phyloP scores from a whole-genome alignment of 2,329 filamentous ascomycete genomes.

The Pseudocercospora cruenta region DNA sequence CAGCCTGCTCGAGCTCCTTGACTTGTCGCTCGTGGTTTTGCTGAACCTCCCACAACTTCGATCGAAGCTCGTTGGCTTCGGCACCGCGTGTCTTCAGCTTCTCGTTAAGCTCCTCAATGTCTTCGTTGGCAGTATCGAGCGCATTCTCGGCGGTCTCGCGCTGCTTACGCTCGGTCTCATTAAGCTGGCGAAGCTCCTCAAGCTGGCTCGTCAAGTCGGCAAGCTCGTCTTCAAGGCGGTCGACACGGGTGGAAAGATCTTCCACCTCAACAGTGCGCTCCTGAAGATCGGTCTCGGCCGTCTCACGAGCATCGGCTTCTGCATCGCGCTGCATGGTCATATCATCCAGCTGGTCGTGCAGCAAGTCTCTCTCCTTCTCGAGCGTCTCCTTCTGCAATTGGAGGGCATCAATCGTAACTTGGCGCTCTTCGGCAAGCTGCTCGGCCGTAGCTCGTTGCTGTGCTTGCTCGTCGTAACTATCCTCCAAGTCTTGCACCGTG shows the following conservation, averaged over 20 bases:
- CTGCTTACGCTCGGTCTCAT: conserved; percentile 47
- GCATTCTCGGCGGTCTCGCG: conserved; percentile 49
- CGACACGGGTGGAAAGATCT: conserved; percentile 44
- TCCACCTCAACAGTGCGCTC: conserved; percentile 42
- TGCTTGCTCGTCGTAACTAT: conserved; percentile 42
- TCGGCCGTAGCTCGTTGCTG: conserved; percentile 45
- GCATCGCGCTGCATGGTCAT: conserved; percentile 41
- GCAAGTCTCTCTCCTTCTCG: conserved; percentile 42
- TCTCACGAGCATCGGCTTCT: conserved; percentile 39
- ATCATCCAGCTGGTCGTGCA: conserved; percentile 38
- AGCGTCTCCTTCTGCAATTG: conserved; percentile 43
- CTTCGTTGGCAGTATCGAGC: conserved; percentile 47
- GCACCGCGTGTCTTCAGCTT: conserved; percentile 47
- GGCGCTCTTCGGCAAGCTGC: conserved; percentile 43
- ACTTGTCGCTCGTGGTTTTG: conserved; percentile 46
- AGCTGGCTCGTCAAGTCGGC: conserved; percentile 40
- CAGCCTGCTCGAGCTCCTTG: conserved; percentile 42
- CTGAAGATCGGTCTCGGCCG: conserved; percentile 44
- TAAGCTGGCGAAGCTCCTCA: conserved; percentile 41
- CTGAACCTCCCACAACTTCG: conserved; percentile 53
- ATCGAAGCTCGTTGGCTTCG: conserved; percentile 53
- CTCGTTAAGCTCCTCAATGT: conserved; percentile 46
- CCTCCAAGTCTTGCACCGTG: conserved; percentile 42
- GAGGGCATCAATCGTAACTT: conserved; percentile 44
- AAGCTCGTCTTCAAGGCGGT: conserved; percentile 38